phyloP scores from a whole-genome alignment of 768 basidiomycete species.

The Scleroderma citrinum region DNA sequence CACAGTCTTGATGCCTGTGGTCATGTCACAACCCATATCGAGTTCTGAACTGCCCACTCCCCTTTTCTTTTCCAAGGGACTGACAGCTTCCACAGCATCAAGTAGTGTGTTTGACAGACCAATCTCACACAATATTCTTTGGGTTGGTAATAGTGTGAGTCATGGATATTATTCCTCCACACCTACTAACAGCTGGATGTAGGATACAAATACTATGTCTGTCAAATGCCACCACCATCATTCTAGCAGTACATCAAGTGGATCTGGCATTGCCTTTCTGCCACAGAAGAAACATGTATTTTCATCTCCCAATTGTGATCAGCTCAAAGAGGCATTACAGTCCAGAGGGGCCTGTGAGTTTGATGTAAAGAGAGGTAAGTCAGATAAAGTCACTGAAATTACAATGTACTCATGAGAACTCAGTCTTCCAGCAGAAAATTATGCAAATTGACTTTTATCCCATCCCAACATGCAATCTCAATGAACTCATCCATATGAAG shows the following conservation, averaged over 20 bases:
- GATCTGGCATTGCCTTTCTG: not conserved
- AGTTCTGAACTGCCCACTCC: not conserved
- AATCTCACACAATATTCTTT: not conserved
- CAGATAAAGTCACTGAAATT: too few species aligned
- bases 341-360: not conserved
- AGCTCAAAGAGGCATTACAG: conserved; percentile 1
- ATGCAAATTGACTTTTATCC: not conserved
- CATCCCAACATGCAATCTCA: not conserved
- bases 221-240: not conserved
- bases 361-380: conserved; percentile 1
- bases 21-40: not conserved
- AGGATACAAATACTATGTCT: not conserved
- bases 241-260: not conserved
- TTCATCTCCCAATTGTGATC: not conserved
- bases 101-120: not conserved
- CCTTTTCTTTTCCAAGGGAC: not conserved
- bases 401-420: not conserved
- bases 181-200: not conserved
- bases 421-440: not conserved
- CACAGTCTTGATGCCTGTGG: not conserved
- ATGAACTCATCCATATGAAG: not conserved
- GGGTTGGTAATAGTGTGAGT: not conserved
- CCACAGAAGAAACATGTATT: too few species aligned
- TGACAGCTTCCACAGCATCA: not conserved
- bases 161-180: too few species aligned